Base-by-base conservation (phyloP, 768 basidiomycete species). In the Russula emetica region DNA sequence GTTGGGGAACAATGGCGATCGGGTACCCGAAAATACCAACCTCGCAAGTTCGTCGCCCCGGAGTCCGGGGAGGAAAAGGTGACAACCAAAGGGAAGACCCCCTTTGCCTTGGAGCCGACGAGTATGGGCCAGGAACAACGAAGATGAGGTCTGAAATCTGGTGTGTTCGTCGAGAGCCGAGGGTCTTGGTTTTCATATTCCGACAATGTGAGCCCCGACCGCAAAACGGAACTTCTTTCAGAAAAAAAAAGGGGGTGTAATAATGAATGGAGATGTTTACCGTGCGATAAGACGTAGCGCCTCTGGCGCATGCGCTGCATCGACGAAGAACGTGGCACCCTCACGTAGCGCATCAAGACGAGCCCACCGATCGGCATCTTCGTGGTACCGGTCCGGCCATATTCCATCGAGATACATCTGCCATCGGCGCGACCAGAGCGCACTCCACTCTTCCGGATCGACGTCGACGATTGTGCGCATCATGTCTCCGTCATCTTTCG, bases 391-490 rank as follows among this genome's bases (percentile, higher is more conserved):
- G 38, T 67, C 65, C 1, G 34, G 47, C 26, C 55, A 28, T 26
- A 68, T 57, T 44, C 67, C 61, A 11, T 60, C 60, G 14, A 68
- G 52, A 47, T 68, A 68, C 66, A 68, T 68, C 8, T 67, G 42
- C 67, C 67, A 68, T 7, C 58, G 32, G 28, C 67, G 66, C 18
- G 58, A 55, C 67, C 67, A 68, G 5, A 58, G 54, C 1, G 55
- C 55, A 5, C 22, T 40, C 67, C 67, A 68, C 11, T 68, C 67
- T 1, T 67, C 66, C 11, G 65, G 67, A 24, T 68, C 67, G 3
- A 52, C 47, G 24, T 68, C 67, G 3, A 66, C 61, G 26, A 68
- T 40, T 1, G 67, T 68, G 50, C 58, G 67, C 55, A 52, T 26
- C 52, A 62, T 58, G 54, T 68, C 65, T 14, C 55, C 61, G 55